Conservation (phyloP, 352 stramenopile genomes). For the Globisporangium uncinulatum region DNA sequence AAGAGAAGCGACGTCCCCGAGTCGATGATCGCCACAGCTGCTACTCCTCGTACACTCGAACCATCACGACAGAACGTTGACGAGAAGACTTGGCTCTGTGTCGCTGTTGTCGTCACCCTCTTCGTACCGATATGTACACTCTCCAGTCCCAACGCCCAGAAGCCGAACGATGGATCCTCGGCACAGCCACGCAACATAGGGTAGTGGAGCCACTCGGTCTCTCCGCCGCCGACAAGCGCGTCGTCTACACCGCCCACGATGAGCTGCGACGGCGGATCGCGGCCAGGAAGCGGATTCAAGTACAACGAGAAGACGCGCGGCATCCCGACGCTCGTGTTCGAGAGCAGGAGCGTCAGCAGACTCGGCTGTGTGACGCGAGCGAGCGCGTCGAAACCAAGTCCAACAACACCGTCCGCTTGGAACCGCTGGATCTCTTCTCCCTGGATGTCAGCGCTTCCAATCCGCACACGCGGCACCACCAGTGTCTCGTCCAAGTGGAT, state of each 20-base stretch:
- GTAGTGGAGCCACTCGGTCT: conserved; percentile 24
- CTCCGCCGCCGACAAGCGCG: conserved; percentile 12
- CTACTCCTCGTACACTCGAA: too few species aligned
- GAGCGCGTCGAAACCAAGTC: conserved; percentile 22
- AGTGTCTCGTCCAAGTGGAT: conserved; percentile 12
- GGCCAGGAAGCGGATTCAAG: conserved; percentile 21
- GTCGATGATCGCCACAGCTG: conserved; percentile 24
- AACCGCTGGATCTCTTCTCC: conserved; percentile 24
- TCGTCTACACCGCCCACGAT: conserved; percentile 28
- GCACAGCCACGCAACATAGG: conserved; percentile 12
- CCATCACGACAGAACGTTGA: too few species aligned
- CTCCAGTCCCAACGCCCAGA: conserved; percentile 21
- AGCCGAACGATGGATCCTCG: conserved; percentile 6
- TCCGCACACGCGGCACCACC: conserved; percentile 11
- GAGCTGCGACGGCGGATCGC: conserved; percentile 24
- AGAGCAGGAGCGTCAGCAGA: conserved; percentile 16
- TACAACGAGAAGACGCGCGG: conserved; percentile 35
- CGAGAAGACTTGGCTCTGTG: not conserved
- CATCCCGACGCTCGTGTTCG: conserved; percentile 5
- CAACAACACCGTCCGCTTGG: conserved; percentile 31
- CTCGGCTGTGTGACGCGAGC: conserved; percentile 20
- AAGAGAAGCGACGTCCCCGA: conserved; percentile 33
- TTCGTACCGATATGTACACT: conserved; percentile 2
- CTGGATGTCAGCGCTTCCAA: conserved; percentile 22
- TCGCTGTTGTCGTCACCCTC: not conserved